These are phyloP conservation scores for Lepraria neglecta DNA, from an alignment of 495 filamentous ascomycete genomes.

Conservation along the genomic window DNA sequence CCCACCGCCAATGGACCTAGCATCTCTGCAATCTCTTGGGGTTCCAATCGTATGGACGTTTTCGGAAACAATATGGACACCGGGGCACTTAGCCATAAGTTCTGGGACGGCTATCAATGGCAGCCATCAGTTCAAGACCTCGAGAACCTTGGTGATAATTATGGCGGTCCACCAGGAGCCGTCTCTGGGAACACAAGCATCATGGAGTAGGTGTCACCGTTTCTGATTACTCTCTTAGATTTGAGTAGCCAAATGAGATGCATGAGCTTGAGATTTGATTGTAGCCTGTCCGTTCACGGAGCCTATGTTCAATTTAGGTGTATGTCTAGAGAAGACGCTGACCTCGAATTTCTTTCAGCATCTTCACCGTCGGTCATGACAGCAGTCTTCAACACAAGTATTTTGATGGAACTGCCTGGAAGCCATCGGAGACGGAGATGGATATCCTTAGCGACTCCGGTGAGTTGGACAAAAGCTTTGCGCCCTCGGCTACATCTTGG, in stretches of 20 bases:
- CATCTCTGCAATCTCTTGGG: constrained; percentile 33
- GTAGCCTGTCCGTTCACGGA: not conserved
- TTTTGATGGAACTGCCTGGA: constrained; percentile 32
- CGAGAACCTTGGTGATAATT: constrained; percentile 11
- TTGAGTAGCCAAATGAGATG: too few species aligned
- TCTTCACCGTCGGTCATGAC: constrained; percentile 26
- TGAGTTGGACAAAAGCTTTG: constrained; percentile 10
- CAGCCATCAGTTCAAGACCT: constrained; percentile 1
- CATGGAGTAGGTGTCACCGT: constrained; percentile 18
- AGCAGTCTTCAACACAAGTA: constrained; percentile 31
- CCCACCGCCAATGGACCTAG: not conserved
- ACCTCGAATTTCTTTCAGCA: not conserved
- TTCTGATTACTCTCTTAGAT: too few species aligned
- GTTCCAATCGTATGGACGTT: constrained; percentile 29
- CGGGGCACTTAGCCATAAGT: constrained; percentile 19
- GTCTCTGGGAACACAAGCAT: constrained; percentile 2
- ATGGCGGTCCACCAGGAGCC: constrained; percentile 20
- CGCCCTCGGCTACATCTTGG: constrained; percentile 30
- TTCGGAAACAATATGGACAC: constrained; percentile 30
- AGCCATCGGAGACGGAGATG: constrained; percentile 20
- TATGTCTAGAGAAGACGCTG: not conserved
- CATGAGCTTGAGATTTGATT: too few species aligned
- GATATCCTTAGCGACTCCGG: constrained; percentile 28
- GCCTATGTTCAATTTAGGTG: not conserved
- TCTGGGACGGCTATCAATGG: constrained; percentile 26